Evolutionary conservation across 1,284 basidiomycete genomes (phyloP).

Genomic region (Fomitopsis palustris): DNA sequence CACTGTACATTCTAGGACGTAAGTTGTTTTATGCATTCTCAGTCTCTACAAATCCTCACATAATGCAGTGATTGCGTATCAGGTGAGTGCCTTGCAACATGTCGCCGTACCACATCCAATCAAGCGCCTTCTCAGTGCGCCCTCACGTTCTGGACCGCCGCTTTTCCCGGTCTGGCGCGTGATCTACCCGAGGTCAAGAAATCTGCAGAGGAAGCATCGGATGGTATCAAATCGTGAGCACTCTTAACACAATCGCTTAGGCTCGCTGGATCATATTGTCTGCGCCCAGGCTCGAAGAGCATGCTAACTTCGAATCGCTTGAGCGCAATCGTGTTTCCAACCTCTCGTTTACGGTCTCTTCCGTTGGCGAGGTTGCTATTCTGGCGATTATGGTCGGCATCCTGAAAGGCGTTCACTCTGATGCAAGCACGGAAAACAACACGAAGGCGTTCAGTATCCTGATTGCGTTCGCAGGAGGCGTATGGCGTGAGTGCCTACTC

Average conservation of each 20-base stretch:
- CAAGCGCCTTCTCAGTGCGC: constrained; percentile 43
- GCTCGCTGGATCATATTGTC: background rate
- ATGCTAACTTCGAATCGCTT: constrained; percentile 62
- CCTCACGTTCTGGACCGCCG: constrained; percentile 82
- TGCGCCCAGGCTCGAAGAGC: constrained; percentile 46
- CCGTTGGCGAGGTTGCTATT: constrained; percentile 68
- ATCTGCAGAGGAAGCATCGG: constrained; percentile 39
- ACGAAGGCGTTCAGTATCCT: constrained; percentile 74
- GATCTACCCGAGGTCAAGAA: constrained; percentile 67
- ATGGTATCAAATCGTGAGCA: constrained; percentile 44
- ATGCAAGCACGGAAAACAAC: constrained; percentile 68
- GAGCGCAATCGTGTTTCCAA: constrained; percentile 78
- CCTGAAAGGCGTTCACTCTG: constrained; percentile 61
- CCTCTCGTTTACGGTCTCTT: constrained; percentile 72
- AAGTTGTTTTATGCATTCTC: constrained; percentile 30
- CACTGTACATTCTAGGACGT: constrained; percentile 75
- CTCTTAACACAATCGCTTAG: too few species aligned
- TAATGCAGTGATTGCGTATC: constrained; percentile 68
- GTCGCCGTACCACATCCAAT: background rate
- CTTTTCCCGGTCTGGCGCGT: constrained; percentile 75
- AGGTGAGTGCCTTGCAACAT: constrained; percentile 36
- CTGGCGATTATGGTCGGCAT: constrained; percentile 79
- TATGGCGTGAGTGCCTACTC: constrained; percentile 75
- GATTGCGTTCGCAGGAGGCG: constrained; percentile 72
- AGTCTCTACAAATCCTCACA: background rate